These are phyloP conservation scores for Barbatosphaeria neglecta DNA, from an alignment of 495 filamentous ascomycete genomes.

Conservation along the genomic window DNA sequence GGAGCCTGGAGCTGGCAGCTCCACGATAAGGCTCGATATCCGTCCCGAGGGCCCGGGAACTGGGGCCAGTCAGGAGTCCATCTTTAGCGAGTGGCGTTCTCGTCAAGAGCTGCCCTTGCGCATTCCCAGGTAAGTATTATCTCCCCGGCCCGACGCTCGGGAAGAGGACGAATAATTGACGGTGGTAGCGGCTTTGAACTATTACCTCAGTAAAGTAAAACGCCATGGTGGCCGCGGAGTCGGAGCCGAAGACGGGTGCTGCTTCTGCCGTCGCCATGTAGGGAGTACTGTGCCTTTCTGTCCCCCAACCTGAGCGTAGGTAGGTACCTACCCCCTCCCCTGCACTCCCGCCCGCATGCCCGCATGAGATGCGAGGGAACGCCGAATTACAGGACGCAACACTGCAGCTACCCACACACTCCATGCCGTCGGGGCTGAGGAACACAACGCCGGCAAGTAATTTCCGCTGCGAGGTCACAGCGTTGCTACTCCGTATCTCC, in stretches of 20 bases:
- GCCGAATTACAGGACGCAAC: too few species aligned
- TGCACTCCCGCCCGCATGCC: too few species aligned
- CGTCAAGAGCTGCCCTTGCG: neutral
- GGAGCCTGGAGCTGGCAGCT: too few species aligned
- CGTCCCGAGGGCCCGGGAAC: neutral
- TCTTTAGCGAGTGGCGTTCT: neutral
- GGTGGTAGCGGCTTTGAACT: too few species aligned
- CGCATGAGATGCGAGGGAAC: too few species aligned
- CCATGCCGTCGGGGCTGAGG: neutral
- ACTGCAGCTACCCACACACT: neutral
- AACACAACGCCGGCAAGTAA: neutral
- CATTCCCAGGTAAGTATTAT: too few species aligned
- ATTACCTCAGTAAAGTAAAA: too few species aligned
- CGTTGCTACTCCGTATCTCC: neutral
- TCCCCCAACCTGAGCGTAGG: too few species aligned
- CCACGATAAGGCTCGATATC: neutral
- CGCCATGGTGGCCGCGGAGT: too few species aligned
- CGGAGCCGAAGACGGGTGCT: neutral
- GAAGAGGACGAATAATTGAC: too few species aligned
- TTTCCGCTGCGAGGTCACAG: neutral
- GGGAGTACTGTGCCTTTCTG: neutral
- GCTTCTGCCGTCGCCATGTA: neutral
- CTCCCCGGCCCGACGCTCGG: neutral
- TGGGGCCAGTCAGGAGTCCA: neutral
- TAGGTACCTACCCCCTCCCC: too few species aligned